phyloP scores from a whole-genome alignment of 2,329 filamentous ascomycete genomes.

The Fusarium torulosum region DNA sequence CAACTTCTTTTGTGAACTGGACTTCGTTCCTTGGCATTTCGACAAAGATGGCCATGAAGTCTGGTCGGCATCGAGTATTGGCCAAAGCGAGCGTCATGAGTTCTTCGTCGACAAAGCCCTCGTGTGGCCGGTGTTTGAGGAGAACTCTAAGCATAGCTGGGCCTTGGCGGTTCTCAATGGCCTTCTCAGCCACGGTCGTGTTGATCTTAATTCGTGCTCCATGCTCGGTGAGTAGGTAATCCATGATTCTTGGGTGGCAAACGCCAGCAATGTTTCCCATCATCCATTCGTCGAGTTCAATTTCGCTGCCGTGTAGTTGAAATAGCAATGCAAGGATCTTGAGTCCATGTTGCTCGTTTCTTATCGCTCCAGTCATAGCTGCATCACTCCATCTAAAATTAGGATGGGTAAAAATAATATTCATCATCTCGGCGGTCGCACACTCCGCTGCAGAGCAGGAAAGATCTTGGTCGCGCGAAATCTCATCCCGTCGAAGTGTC shows the following conservation, averaged over 20 bases:
- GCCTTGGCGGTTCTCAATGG: conserved; percentile 31
- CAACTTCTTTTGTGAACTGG: conserved; percentile 27
- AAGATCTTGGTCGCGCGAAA: conserved; percentile 30
- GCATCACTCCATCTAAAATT: conserved; percentile 28
- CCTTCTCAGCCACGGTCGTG: conserved; percentile 19
- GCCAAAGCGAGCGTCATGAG: conserved; percentile 28
- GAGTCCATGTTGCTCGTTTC: conserved; percentile 24
- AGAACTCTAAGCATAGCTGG: conserved; percentile 32
- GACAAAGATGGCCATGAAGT: conserved; percentile 31
- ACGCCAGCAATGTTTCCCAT: conserved; percentile 28
- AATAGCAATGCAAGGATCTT: conserved; percentile 17
- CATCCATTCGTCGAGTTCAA: conserved; percentile 31
- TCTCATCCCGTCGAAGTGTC: conserved; percentile 23
- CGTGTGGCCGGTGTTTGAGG: conserved; percentile 24
- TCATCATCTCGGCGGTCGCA: conserved; percentile 20
- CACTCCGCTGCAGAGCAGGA: conserved; percentile 28
- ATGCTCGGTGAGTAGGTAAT: conserved; percentile 25
- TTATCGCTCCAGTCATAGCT: conserved; percentile 25
- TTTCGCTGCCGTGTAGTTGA: conserved; percentile 12
- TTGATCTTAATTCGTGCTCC: conserved; percentile 23
- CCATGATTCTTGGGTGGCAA: conserved; percentile 26
- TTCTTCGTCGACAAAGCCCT: conserved; percentile 23
- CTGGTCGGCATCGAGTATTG: conserved; percentile 25
- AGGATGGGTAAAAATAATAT: conserved; percentile 18
- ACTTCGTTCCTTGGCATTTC: conserved; percentile 22